Evolutionary conservation across 345 rosid species (phyloP).

Genomic region (Citropsis articulata): DNA sequence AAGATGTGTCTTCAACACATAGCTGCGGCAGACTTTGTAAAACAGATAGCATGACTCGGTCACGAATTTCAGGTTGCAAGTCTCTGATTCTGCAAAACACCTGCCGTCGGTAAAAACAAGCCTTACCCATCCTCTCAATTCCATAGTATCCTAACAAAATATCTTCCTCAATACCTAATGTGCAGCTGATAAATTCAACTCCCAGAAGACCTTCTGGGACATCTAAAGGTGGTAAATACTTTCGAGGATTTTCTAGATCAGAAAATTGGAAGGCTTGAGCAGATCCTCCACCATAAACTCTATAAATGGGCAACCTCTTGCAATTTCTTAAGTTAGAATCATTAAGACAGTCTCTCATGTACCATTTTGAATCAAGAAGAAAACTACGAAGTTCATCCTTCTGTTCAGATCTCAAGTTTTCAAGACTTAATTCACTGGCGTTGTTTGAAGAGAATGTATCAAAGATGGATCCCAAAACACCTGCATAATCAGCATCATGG

Average conservation of each 20-base stretch:
- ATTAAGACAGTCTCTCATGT: constrained; percentile 47
- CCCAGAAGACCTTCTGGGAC: constrained; percentile 68
- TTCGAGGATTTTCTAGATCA: constrained; percentile 70
- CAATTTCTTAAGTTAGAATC: constrained; percentile 55
- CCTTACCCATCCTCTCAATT: constrained; percentile 74
- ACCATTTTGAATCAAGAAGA: constrained; percentile 87
- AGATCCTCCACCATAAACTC: constrained; percentile 49
- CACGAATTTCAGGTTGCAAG: constrained; percentile 73
- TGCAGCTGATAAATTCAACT: constrained; percentile 54
- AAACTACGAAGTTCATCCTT: constrained; percentile 72
- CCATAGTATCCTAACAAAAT: constrained; percentile 65
- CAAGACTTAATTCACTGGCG: constrained; percentile 28
- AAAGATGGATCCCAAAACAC: constrained; percentile 69
- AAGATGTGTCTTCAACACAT: constrained; percentile 66
- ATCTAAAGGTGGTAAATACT: constrained; percentile 71
- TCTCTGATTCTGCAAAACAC: constrained; percentile 59
- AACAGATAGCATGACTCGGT: constrained; percentile 71
- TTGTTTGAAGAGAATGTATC: constrained; percentile 50
- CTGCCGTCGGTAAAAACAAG: constrained; percentile 63
- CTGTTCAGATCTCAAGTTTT: constrained; percentile 55
- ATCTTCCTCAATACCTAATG: constrained; percentile 61
- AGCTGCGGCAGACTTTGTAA: constrained; percentile 78
- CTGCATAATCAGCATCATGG: constrained; percentile 55
- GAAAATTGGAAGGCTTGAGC: constrained; percentile 51
- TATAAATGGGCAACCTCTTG: constrained; percentile 69